Percentiles rank a stretch among this genome's conserved stretches.
Evolutionary conservation across 768 basidiomycete genomes (phyloP).

Genomic region (Omphalotus guepiniiformis): DNA sequence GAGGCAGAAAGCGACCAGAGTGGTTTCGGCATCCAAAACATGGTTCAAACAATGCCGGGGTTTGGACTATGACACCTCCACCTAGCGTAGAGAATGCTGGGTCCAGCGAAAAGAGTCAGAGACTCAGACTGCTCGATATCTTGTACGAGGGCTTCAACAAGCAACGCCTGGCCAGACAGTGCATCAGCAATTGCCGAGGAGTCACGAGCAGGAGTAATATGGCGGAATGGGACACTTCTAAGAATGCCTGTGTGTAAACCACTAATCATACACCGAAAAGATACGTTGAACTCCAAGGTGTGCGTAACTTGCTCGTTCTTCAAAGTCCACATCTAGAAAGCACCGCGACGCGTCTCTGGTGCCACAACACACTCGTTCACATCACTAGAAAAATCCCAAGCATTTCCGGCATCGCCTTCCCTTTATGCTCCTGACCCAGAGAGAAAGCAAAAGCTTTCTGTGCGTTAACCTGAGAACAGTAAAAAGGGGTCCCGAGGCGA

Average conservation of each 20-base stretch:
- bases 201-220: conserved; percentile 1
- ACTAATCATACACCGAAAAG: background rate
- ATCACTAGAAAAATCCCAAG: background rate
- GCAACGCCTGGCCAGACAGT: background rate
- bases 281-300: background rate
- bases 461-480: background rate
- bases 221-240: background rate
- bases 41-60: conserved; percentile 5
- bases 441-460: background rate
- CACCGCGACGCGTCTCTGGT: conserved; percentile 7
- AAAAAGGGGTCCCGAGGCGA: background rate
- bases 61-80: conserved; percentile 1
- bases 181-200: background rate
- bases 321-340: background rate
- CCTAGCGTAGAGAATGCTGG: background rate
- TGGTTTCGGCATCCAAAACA: conserved; percentile 8
- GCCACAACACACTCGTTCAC: background rate
- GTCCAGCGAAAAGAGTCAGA: conserved; percentile 1
- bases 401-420: conserved; percentile 1
- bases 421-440: background rate
- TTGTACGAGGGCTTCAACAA: conserved; percentile 4
- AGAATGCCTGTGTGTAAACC: background rate
- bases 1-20: conserved; percentile 2
- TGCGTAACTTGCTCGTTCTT: conserved; percentile 8
- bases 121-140: conserved; percentile 3